phyloP scores from a whole-genome alignment of 768 basidiomycete species.

The Boletus vermiculosoides region DNA sequence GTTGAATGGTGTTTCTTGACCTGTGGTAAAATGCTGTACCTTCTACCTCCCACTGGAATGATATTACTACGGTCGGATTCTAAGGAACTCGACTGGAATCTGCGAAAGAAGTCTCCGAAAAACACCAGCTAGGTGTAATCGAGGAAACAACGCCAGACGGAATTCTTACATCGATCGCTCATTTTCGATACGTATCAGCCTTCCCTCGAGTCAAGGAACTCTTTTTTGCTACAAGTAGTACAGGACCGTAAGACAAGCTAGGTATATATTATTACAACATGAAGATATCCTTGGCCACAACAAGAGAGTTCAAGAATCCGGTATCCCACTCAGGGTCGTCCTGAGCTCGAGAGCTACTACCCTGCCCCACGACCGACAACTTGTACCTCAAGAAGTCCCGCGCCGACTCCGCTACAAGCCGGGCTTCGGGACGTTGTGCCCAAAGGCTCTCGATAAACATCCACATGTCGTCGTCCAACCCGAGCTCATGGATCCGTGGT shows the following conservation, averaged over 20 bases:
- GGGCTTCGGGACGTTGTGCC: slow-evolving; percentile 25
- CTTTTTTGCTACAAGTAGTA: neutral
- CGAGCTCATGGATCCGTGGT: slow-evolving; percentile 8
- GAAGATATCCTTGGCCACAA: slow-evolving; percentile 12
- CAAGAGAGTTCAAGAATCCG: slow-evolving; percentile 20
- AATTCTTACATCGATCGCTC: neutral
- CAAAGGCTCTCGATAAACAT: slow-evolving; percentile 29
- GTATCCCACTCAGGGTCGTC: slow-evolving; percentile 27
- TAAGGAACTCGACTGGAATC: neutral
- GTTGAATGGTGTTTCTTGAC: neutral
- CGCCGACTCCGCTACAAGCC: slow-evolving; percentile 26
- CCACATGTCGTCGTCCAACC: slow-evolving; percentile 35
- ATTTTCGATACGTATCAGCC: neutral
- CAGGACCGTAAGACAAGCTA: neutral
- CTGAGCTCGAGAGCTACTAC: neutral
- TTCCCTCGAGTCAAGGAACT: neutral
- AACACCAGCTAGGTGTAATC: neutral
- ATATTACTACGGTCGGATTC: no score
- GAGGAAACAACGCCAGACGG: neutral
- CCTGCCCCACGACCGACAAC: neutral
- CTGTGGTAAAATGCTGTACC: neutral
- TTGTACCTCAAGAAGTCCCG: slow-evolving; percentile 23
- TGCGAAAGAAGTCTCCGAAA: neutral
- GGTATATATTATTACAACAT: slow-evolving; percentile 2
- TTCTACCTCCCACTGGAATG: neutral